Evolutionary conservation across 2,329 filamentous ascomycete species (phyloP).

Genomic region (Trichophyton rubrum): DNA sequence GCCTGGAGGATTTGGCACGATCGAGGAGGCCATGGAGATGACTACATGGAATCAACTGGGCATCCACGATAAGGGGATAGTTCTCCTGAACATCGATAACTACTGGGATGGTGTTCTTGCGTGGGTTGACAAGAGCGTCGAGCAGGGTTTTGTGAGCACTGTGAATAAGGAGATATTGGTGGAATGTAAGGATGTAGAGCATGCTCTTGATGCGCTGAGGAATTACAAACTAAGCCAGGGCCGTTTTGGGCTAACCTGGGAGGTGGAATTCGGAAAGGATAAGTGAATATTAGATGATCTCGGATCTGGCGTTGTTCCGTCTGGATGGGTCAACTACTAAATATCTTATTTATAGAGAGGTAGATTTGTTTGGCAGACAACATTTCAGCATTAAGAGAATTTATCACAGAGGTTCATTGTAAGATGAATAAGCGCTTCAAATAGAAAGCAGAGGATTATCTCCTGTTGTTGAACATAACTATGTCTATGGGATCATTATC

Average conservation of each 20-base stretch:
- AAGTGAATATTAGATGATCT: neutral
- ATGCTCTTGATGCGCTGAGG: conserved; percentile 56
- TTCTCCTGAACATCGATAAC: conserved; percentile 74
- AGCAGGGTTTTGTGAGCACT: conserved; percentile 61
- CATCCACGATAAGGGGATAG: conserved; percentile 69
- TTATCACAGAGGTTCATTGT: neutral
- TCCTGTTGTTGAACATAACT: neutral
- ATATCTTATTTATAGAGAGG: neutral
- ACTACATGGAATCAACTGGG: conserved; percentile 92
- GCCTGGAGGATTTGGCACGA: conserved; percentile 79
- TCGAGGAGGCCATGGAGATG: conserved; percentile 94
- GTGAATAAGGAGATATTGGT: conserved; percentile 65
- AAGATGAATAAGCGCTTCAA: neutral
- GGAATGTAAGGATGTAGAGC: conserved; percentile 58
- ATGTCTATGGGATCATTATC: neutral
- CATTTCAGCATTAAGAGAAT: neutral
- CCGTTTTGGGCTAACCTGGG: conserved; percentile 74
- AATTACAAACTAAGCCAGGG: conserved; percentile 65
- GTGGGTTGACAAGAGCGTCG: conserved; percentile 67
- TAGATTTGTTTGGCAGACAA: neutral
- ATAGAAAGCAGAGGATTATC: neutral
- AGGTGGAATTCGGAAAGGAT: conserved; percentile 25
- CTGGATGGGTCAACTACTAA: neutral
- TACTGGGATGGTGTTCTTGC: conserved; percentile 81
- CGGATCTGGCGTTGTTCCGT: neutral